Percentiles rank a stretch among this genome's conserved stretches.
Evolutionary conservation across 2,329 filamentous ascomycete species (phyloP).

Genomic region (Xylaria sp.): DNA sequence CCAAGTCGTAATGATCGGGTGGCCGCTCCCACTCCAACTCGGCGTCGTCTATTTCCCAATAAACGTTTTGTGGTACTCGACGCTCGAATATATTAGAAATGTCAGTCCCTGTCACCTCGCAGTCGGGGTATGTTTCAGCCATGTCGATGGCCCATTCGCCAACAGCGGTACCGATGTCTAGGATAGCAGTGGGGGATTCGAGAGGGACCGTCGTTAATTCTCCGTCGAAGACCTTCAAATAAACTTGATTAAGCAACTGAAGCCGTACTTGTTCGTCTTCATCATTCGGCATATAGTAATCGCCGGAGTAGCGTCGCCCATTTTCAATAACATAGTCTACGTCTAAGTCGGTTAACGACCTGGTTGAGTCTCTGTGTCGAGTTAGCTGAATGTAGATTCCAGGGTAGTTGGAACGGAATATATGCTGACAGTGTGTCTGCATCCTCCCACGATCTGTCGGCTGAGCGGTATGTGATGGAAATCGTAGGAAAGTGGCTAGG

Average conservation of each 20-base stretch:
- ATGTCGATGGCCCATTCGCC: conserved; percentile 65
- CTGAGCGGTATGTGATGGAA: conserved; percentile 50
- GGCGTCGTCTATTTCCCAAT: conserved; percentile 70
- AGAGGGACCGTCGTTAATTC: conserved; percentile 59
- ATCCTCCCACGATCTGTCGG: conserved; percentile 52
- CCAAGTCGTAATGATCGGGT: conserved; percentile 63
- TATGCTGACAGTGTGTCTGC: conserved; percentile 55
- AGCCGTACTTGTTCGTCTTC: conserved; percentile 72
- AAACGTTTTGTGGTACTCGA: conserved; percentile 67
- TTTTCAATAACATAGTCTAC: conserved; percentile 70
- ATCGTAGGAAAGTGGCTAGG: conserved; percentile 54
- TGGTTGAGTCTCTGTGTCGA: conserved; percentile 52
- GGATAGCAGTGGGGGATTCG: conserved; percentile 56
- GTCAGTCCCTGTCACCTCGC: conserved; percentile 69
- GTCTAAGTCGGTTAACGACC: conserved; percentile 61
- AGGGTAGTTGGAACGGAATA: neutral
- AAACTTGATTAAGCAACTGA: conserved; percentile 71
- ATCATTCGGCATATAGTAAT: conserved; percentile 75
- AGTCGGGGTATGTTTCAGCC: conserved; percentile 63
- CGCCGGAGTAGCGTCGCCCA: conserved; percentile 70
- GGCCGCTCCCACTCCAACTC: conserved; percentile 68
- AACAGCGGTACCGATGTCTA: conserved; percentile 70
- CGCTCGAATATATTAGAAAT: conserved; percentile 69
- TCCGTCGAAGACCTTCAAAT: conserved; percentile 62
- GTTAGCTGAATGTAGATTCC: conserved; percentile 30